Evolutionary conservation across 2,329 filamentous ascomycete genomes (phyloP), one percentile per base, ranked within the genome.

Genomic region (Cryphonectria naterciae): DNA sequence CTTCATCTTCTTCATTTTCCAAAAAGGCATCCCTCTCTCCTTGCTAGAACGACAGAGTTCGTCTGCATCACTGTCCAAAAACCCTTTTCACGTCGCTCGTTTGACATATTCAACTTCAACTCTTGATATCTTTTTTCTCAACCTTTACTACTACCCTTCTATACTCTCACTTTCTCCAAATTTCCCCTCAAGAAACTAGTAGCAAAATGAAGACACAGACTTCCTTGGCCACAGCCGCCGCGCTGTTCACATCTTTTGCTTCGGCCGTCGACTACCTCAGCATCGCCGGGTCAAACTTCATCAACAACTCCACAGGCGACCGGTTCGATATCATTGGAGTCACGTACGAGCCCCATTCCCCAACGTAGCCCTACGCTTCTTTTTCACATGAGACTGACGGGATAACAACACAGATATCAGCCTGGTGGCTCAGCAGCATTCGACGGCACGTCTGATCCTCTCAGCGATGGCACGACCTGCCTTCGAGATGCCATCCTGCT

Each of bases 261-360:
- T 73, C 71, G 46, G 71, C 71, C 8, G 56, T 71, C 58, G 69
- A 73, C 62, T 54, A 70, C 25, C 35, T 73, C 15, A 64, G 66
- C 41, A 67, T 71, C 4, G 61, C 63, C 56, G 71, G 71, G 19
- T 65, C 71, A 71, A 83, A 82, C 67, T 81, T 88, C 74, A 87
- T 90, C 70, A 83, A 89, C 78, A 87, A 89, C 66, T 35, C 78
- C 79, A 85, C 83, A 32, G 86, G 86, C 70, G 80, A 86, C 75
- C 84, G 83, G 72, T 89, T 90, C 78, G 86, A 89, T 79, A 84
- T 91, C 70, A 83, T 89, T 54, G 88, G 88, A 75, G 84, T 89
- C 76, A 88, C 88, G 77, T 68, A 72, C 28, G 70, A 37, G 19
- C 37, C 8, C 19, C 15, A 32, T 7, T 6, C 8, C 17, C 39